A percentile compares a stretch with the other conserved stretches of the same genome.
phyloP scores from a whole-genome alignment of 345 rosid species.

The Schrenkiella parvula region DNA sequence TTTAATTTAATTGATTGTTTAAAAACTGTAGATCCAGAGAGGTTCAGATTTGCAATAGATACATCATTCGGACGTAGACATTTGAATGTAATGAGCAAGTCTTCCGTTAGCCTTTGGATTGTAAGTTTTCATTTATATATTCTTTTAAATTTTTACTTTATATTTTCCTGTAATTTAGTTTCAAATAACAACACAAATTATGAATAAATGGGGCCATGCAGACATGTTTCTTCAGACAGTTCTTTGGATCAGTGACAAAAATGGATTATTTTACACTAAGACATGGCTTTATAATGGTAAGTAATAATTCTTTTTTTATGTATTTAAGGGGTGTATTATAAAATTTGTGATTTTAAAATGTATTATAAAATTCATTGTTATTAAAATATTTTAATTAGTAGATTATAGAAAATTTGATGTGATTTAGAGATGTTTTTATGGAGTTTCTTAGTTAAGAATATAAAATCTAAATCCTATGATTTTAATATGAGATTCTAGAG shows the following conservation, averaged over 20 bases:
- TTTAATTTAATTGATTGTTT: slow-evolving; percentile 4
- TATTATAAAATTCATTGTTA: too few species aligned
- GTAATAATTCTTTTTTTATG: neutral
- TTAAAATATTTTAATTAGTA: too few species aligned
- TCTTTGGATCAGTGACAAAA: slow-evolving; percentile 77
- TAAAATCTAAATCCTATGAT: too few species aligned
- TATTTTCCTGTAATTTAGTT: neutral
- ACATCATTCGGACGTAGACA: slow-evolving; percentile 93
- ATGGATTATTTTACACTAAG: slow-evolving; percentile 81
- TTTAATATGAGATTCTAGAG: too few species aligned
- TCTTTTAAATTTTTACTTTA: neutral
- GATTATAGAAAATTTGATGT: too few species aligned
- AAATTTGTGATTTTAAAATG: too few species aligned
- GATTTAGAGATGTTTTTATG: too few species aligned
- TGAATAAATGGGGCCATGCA: slow-evolving; percentile 23
- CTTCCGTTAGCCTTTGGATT: slow-evolving; percentile 71
- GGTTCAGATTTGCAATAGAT: slow-evolving; percentile 91
- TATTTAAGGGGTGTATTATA: too few species aligned
- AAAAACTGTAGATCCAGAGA: slow-evolving; percentile 69
- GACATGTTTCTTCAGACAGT: slow-evolving; percentile 95
- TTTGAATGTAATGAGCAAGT: slow-evolving; percentile 62
- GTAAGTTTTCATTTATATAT: slow-evolving; percentile 42
- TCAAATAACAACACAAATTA: neutral
- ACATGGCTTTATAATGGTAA: slow-evolving; percentile 87
- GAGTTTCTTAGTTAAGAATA: too few species aligned